Evolutionary conservation across 805 yeast species (phyloP), one percentile per base, ranked within the genome.

Genomic region (Priceomyces medius): DNA sequence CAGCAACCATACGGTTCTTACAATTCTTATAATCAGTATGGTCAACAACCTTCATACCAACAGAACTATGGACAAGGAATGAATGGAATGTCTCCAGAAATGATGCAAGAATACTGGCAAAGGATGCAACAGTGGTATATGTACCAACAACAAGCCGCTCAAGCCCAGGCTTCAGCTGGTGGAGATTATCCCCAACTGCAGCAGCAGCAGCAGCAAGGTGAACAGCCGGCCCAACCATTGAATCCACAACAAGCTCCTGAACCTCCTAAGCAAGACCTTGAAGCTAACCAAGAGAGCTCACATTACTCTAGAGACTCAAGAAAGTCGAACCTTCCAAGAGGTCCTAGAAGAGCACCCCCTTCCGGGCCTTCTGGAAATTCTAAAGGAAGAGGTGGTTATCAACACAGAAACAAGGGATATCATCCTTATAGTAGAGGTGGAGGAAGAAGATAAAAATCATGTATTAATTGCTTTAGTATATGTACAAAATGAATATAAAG

Each of bases 71-170:
- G 55, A n/a, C 51, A 46, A 32, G 52, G 54, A 12, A 44, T 50
- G 48, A 50, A 52, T 37, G 56, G 56, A 39, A 60, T 64, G 64
- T 58, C 71, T 7, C 73, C 83, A 8, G 84, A 79, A 49, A 77
- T 77, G 68, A 74, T 79, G 76, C 79, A 73, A 39, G 84, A 79
- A 45, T 81, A 81, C 55, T 77, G 81, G 72, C 79, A 76, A 56
- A 73, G 77, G 56, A 74, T 79, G 78, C 80, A 76, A 55, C 79
- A 76, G 64, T 81, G 85, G 84, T 74, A 73, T 54, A 77, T 77
- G 70, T 68, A 73, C 57, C 84, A 80, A 54, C 80, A 75, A 51
- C 77, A 74, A 64, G 41, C 76, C 68, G 59, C 55, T 5, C 58
- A 51, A 19, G 56, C 55, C 6, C 53, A 48, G 44, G 55, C 41